These are phyloP conservation scores for Penicillium sp. DNA, from an alignment of 2,329 filamentous ascomycete genomes.

Conservation along the genomic window DNA sequence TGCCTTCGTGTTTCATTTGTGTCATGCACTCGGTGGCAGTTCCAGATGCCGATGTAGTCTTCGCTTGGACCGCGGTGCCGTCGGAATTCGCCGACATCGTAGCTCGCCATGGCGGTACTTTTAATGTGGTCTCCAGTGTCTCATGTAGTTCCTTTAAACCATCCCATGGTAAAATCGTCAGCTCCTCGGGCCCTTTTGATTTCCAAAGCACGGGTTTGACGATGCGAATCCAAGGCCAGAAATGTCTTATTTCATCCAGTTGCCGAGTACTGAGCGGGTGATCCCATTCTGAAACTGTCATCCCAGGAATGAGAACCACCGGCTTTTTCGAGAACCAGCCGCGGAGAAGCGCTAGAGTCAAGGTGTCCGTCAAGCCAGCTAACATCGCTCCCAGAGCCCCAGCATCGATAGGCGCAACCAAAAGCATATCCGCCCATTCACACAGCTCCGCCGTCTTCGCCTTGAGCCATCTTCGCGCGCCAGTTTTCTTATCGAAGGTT, in stretches of 20 bases:
- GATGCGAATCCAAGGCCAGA: slow-evolving; percentile 83
- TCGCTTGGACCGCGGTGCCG: slow-evolving; percentile 4
- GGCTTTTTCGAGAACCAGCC: slow-evolving; percentile 86
- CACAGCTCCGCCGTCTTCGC: slow-evolving; percentile 60
- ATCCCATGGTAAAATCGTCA: slow-evolving; percentile 50
- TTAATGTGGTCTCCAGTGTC: slow-evolving; percentile 33
- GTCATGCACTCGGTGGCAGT: slow-evolving; percentile 33
- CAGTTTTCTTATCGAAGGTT: slow-evolving; percentile 39
- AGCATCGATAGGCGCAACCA: slow-evolving; percentile 79
- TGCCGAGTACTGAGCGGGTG: slow-evolving; percentile 86
- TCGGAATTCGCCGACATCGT: slow-evolving; percentile 14
- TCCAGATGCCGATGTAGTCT: slow-evolving; percentile 32
- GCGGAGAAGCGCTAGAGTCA: slow-evolving; percentile 74
- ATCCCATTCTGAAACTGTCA: slow-evolving; percentile 86
- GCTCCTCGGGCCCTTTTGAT: slow-evolving; percentile 58
- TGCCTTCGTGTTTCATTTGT: slow-evolving; percentile 18
- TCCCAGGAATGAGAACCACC: slow-evolving; percentile 78
- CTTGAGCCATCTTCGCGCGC: slow-evolving; percentile 40
- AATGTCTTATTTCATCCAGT: slow-evolving; percentile 73
- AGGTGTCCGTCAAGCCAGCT: slow-evolving; percentile 73
- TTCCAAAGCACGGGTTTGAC: slow-evolving; percentile 79
- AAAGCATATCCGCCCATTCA: slow-evolving; percentile 81
- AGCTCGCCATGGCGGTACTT: slow-evolving; percentile 20
- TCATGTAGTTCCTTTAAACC: slow-evolving; percentile 38
- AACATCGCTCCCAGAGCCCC: slow-evolving; percentile 85